Conservation (phyloP, 345 rosid species). For the Bruguiera parviflora region DNA sequence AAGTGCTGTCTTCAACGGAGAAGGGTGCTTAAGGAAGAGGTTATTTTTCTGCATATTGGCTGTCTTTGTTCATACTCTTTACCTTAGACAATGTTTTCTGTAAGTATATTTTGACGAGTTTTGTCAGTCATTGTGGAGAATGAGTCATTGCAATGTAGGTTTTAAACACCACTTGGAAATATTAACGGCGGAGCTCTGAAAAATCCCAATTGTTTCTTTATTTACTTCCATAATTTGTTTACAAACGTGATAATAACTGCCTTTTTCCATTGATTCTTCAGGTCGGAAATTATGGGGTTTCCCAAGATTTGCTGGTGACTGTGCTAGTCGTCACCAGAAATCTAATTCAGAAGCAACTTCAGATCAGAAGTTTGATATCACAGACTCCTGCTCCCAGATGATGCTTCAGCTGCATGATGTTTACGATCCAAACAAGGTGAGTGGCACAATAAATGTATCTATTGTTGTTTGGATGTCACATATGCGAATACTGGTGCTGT, state of each 20-base stretch:
- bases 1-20: too few relatives aligned
- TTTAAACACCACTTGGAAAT: too few relatives aligned
- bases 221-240: background rate
- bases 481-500: conserved; percentile 13
- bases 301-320: conserved; percentile 86
- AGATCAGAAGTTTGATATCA: conserved; percentile 72
- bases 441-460: background rate
- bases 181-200: too few relatives aligned
- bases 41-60: background rate
- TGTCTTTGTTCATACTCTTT: background rate
- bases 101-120: too few relatives aligned
- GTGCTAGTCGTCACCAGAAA: conserved; percentile 80
- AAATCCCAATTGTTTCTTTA: too few relatives aligned
- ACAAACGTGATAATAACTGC: background rate
- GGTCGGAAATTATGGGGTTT: conserved; percentile 88
- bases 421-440: conserved; percentile 91
- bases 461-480: conserved; percentile 8
- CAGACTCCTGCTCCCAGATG: conserved; percentile 95
- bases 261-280: conserved; percentile 27
- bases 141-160: too few relatives aligned
- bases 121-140: too few relatives aligned
- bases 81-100: background rate
- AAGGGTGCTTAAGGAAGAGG: too few relatives aligned
- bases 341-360: conserved; percentile 57
- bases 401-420: conserved; percentile 97